Conservation (phyloP, 148 eudicot species). For the Fagopyrum esculentum region DNA sequence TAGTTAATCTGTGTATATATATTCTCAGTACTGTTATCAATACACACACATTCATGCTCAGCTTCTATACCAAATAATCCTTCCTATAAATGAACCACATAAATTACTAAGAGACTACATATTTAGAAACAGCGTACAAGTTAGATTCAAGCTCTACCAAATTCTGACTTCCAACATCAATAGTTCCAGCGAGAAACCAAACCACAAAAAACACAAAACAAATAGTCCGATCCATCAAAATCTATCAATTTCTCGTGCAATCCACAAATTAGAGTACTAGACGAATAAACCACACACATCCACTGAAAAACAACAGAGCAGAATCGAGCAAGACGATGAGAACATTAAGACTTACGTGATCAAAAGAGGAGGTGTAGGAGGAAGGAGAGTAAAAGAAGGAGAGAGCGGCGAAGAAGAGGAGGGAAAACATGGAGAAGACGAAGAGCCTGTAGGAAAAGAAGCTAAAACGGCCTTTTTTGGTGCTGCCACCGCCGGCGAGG, state of each 20-base stretch:
- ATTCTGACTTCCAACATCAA: neutral
- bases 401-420: constrained; percentile 66
- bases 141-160: neutral
- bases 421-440: constrained; percentile 65
- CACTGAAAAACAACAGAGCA: neutral
- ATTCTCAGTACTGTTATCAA: too few species aligned
- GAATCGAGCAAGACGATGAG: neutral
- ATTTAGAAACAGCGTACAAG: neutral
- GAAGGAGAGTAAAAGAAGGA: constrained; percentile 34
- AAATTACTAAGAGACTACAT: constrained; percentile 2
- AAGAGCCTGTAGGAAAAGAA: constrained; percentile 78
- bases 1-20: too few species aligned
- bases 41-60: too few species aligned
- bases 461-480: constrained; percentile 24
- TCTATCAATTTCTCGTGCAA: neutral
- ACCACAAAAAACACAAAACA: neutral
- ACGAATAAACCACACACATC: neutral
- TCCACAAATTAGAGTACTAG: neutral
- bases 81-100: too few species aligned
- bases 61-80: too few species aligned
- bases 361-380: constrained; percentile 28
- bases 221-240: neutral
- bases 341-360: constrained; percentile 31
- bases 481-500: constrained; percentile 40
- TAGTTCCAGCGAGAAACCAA: neutral